Percentiles rank a stretch among this genome's conserved stretches.
Conservation (phyloP, 1,139 yeast species). For the Saccharomyces hybrid region DNA sequence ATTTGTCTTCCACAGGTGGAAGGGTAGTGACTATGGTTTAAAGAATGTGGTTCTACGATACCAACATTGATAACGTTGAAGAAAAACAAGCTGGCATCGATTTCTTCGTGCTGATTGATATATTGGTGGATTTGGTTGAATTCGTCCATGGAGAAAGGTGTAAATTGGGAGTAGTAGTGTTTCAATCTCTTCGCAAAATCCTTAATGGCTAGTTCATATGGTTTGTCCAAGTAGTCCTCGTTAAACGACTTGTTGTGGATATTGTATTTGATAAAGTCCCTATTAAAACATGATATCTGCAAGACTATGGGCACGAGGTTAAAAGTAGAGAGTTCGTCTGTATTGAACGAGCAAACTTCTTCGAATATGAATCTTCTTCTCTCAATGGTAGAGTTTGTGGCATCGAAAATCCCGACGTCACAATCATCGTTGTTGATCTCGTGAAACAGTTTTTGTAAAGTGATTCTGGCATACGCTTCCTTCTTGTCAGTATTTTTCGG, state of each 20-base stretch:
- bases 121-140: constrained; percentile 22
- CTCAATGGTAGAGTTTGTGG: constrained; percentile 55
- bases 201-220: constrained; percentile 44
- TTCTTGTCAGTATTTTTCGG: constrained; percentile 42
- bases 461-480: constrained; percentile 53
- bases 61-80: constrained; percentile 23
- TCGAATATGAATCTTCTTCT: constrained; percentile 40
- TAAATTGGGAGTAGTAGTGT: constrained; percentile 49
- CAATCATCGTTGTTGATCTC: constrained; percentile 40
- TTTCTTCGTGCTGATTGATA: not conserved
- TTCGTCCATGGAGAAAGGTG: constrained; percentile 47
- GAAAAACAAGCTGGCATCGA: constrained; percentile 13
- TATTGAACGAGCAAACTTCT: constrained; percentile 22
- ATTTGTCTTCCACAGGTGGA: constrained; percentile 4
- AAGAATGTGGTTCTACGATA: not conserved
- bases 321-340: constrained; percentile 15
- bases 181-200: constrained; percentile 56
- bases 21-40: constrained; percentile 5
- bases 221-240: constrained; percentile 45
- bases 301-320: constrained; percentile 35
- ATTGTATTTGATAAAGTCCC: constrained; percentile 43
- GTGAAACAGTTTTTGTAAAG: constrained; percentile 44
- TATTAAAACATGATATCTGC: constrained; percentile 42
- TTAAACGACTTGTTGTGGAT: constrained; percentile 55
- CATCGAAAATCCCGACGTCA: constrained; percentile 61